These are phyloP conservation scores for Gossypium mustelinum DNA, from an alignment of 345 rosid genomes.

Conservation along the genomic window DNA sequence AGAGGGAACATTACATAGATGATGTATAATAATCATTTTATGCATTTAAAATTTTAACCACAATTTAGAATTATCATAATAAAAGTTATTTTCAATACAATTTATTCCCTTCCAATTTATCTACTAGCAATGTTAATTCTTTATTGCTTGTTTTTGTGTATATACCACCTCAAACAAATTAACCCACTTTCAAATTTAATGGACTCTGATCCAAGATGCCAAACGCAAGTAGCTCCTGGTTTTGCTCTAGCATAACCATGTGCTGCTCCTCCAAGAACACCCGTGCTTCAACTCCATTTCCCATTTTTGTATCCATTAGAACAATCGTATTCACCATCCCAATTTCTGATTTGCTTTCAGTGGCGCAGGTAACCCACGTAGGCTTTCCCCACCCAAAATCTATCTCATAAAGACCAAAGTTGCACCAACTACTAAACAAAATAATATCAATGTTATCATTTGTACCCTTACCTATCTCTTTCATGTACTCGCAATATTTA, in stretches of 20 bases:
- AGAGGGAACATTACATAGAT: too few species aligned
- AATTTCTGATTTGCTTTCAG: not conserved
- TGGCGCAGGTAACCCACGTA: not conserved
- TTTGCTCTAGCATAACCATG: not conserved
- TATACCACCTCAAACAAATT: too few species aligned
- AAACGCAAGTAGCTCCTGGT: not conserved
- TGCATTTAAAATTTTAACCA: too few species aligned
- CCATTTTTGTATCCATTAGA: not conserved
- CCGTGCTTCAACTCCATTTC: not conserved
- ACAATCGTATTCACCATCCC: not conserved
- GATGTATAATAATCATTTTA: too few species aligned
- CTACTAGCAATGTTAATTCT: too few species aligned
- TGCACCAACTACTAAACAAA: conserved; percentile 6
- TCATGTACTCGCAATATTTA: not conserved
- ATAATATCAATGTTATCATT: not conserved
- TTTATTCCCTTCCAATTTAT: too few species aligned
- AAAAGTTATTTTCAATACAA: too few species aligned
- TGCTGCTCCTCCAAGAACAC: not conserved
- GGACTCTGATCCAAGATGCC: not conserved
- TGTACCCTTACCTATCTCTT: not conserved
- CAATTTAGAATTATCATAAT: too few species aligned
- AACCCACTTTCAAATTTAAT: not conserved
- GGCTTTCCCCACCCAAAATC: conserved; percentile 9
- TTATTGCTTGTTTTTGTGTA: too few species aligned
- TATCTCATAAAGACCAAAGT: not conserved